Base-by-base conservation (phyloP, 495 filamentous ascomycete species). In the Geopyxis carbonaria region DNA sequence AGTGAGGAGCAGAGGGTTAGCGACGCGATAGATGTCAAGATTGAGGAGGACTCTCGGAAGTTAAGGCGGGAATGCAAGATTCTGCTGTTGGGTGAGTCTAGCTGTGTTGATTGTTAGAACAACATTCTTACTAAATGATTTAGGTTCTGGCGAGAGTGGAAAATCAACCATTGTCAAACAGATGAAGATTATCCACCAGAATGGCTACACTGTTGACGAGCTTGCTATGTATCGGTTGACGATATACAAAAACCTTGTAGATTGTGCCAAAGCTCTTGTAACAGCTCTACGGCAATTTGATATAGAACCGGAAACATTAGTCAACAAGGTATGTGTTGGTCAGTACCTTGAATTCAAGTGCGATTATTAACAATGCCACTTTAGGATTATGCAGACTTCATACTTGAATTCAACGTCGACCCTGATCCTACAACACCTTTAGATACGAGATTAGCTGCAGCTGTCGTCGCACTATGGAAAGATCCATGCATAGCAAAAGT, bases 101-200 rank as follows among this genome's bases (percentile, higher is more conserved):
- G 25, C 7, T 33, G 25, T 7, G 15, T 41, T 30, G 27, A n/a
- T 30, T 11, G 27, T 30, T n/a, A 11, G 11, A 15, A 30, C 11
- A 15, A 40, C 25, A 11, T 13, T 42, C 27, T 25, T 1, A 37
- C 43, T 46, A 25, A 47, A 40, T 27, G 35, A 19, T 31, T 30
- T 53, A 97, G 89, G 89, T 27, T 94, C 89, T 42, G 89, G 89
- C 43, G 89, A 97, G 67, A 94, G 86, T 61, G 89, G 89, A 34
- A 97, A 97, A 61, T 94, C 89, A 34, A 97, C 89, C 3, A 94
- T 95, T 47, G 89, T 97, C 45, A 95, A 95, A 60, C 89, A 95
- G 67, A 97, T 95, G 89, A 97, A 97, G 62, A 95, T 97, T 53
- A 95, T 95, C 48, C 89, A 95, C 53, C 80, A 94, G 53, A 92